Percentiles rank a stretch among this genome's conserved stretches.
Evolutionary conservation across 2,329 filamentous ascomycete genomes (phyloP).

Genomic region (Sclerotinia spermophila): DNA sequence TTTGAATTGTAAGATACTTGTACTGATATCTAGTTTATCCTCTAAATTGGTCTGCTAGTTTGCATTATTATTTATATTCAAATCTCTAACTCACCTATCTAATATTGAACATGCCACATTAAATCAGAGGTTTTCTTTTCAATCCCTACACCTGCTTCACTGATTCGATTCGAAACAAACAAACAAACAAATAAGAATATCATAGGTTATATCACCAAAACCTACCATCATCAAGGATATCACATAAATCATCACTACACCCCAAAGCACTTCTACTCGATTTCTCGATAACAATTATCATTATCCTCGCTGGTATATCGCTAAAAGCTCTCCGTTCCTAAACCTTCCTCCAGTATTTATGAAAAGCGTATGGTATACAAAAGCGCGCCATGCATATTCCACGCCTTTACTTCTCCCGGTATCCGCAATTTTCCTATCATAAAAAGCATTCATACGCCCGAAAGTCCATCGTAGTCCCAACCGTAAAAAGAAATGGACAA

Average conservation of each 20-base stretch:
- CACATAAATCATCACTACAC: neutral
- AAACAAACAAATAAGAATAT: neutral
- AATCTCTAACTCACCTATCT: no score
- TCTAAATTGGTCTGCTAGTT: no score
- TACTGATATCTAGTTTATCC: no score
- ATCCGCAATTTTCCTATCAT: neutral
- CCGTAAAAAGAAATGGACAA: neutral
- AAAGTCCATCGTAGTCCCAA: neutral
- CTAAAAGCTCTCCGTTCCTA: neutral
- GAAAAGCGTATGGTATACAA: constrained; percentile 7
- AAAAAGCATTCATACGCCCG: neutral
- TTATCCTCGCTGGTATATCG: neutral
- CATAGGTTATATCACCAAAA: neutral
- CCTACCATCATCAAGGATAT: neutral
- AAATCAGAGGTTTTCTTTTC: no score
- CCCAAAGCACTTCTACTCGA: neutral
- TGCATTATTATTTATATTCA: no score
- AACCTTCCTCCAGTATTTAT: neutral
- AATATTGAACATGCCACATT: no score
- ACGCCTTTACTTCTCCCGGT: neutral
- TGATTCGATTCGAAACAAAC: no score
- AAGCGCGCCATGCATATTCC: neutral
- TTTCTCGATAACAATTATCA: neutral
- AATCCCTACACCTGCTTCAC: no score
- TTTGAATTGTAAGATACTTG: no score